Evolutionary conservation across 768 basidiomycete species (phyloP), one percentile per base, ranked within the genome.

Genomic region (Cyclocybe aegerita): DNA sequence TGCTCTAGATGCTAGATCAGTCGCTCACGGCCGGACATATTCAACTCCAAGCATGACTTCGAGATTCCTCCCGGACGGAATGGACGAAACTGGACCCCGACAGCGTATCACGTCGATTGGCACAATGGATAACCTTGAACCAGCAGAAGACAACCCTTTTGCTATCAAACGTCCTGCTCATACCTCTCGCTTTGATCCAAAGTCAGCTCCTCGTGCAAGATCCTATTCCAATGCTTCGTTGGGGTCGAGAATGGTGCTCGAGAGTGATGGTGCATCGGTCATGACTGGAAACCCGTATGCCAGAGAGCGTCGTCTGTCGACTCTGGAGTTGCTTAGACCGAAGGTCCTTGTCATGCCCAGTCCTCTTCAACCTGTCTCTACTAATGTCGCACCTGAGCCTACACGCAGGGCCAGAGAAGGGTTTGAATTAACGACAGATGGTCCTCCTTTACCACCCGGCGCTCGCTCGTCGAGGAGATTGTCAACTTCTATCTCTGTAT

Each of bases 311-410:
- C 82, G 76, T 14, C 85, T 82, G 60, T 91, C 90, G 8, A 87
- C 88, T 9, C 57, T 86, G 49, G 90, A 93, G 31, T 73, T 96
- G 39, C 75, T 96, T 58, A 79, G 93, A 15, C 94, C 94, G 1
- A 93, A 93, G 65, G 78, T 93, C n/a, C 83, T 97, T 39, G 83
- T 97, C 54, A 96, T 97, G 94, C 94, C 94, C 8, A 88, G 87
- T 53, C 90, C 92, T 1, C 71, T 96, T 34, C 89, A 94, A 59
- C 70, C 75, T 44, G 60, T 68, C 12, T 61, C 71, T 12, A 59
- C 66, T 34, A 54, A 66, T 23, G 55, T 68, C 15, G 55, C 73
- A 12, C 64, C 71, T n/a, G 60, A 71, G 39, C 52, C 74, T 11
- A 55, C 59, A 37, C 62, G 61, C 3, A 68, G 64, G 36, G 59